phyloP scores from a whole-genome alignment of 2,329 filamentous ascomycete species.

The Elsinoe perseae region DNA sequence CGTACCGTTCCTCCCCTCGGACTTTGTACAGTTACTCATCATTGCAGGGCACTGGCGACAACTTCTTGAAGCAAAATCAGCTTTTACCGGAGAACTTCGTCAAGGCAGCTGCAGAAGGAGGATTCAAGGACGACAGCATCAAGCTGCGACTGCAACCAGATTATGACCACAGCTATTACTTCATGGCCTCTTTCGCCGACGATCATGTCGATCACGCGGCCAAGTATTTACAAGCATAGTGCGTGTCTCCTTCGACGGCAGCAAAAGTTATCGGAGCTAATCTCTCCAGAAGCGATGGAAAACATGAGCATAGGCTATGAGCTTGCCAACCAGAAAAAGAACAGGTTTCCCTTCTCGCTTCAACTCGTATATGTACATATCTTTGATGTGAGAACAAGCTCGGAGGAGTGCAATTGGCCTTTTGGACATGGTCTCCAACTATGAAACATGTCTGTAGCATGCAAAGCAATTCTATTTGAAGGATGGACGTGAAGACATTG shows the following conservation, averaged over 20 bases:
- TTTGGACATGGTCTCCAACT: too few relatives aligned
- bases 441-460: too few relatives aligned
- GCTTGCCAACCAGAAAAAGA: too few relatives aligned
- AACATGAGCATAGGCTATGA: slow-evolving; percentile 8
- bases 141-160: slow-evolving; percentile 76
- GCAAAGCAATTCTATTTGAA: too few relatives aligned
- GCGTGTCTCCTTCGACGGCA: slow-evolving; percentile 18
- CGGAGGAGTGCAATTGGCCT: too few relatives aligned
- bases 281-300: slow-evolving; percentile 1
- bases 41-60: slow-evolving; percentile 73
- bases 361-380: background rate
- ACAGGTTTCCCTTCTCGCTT: background rate
- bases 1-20: slow-evolving; percentile 29
- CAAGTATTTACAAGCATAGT: slow-evolving; percentile 64
- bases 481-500: too few relatives aligned
- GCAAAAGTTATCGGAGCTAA: background rate
- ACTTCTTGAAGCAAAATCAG: slow-evolving; percentile 93
- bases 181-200: slow-evolving; percentile 82
- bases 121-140: slow-evolving; percentile 57
- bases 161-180: slow-evolving; percentile 97
- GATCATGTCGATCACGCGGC: slow-evolving; percentile 90
- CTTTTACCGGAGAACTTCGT: slow-evolving; percentile 89
- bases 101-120: slow-evolving; percentile 66
- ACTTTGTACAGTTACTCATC: background rate
- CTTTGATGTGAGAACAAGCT: background rate